Conservation (phyloP, 306 rosid genomes). For the Boehmeria nivea region DNA sequence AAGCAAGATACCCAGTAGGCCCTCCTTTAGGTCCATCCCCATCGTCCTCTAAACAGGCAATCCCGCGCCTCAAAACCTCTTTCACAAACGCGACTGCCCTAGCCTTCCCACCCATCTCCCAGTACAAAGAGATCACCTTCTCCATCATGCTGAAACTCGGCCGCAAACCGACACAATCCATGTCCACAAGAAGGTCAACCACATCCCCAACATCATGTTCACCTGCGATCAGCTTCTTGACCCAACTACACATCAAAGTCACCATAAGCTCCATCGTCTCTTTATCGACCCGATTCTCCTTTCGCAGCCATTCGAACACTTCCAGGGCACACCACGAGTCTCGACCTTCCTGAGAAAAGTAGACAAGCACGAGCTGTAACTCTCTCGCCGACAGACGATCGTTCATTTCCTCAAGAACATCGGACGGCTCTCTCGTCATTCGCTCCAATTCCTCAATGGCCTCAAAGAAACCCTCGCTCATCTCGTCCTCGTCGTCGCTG, state of each 20-base stretch:
- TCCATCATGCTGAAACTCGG: slow-evolving; percentile 92
- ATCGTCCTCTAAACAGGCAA: slow-evolving; percentile 39
- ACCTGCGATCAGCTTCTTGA: slow-evolving; percentile 70
- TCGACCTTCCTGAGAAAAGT: slow-evolving; percentile 93
- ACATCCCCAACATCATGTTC: slow-evolving; percentile 61
- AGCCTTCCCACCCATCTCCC: slow-evolving; percentile 90
- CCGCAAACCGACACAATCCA: slow-evolving; percentile 93
- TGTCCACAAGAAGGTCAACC: slow-evolving; percentile 86
- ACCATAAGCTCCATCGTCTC: slow-evolving; percentile 99
- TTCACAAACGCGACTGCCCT: slow-evolving; percentile 60
- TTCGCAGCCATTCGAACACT: slow-evolving; percentile 95
- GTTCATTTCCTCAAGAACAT: slow-evolving; percentile 88
- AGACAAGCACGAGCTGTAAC: slow-evolving; percentile 81
- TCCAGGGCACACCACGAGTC: slow-evolving; percentile 98
- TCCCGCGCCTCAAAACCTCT: slow-evolving; percentile 67
- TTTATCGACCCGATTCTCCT: slow-evolving; percentile 86
- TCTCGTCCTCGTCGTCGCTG: slow-evolving; percentile 78
- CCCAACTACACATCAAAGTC: slow-evolving; percentile 88
- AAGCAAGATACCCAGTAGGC: slow-evolving; percentile 93
- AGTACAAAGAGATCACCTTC: slow-evolving; percentile 87
- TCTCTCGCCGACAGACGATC: slow-evolving; percentile 84
- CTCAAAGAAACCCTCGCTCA: slow-evolving; percentile 87
- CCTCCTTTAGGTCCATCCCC: slow-evolving; percentile 74
- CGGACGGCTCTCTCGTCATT: slow-evolving; percentile 95
- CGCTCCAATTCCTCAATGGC: slow-evolving; percentile 93